Base-by-base conservation (phyloP, 768 basidiomycete species). In the Trametes elegans region DNA sequence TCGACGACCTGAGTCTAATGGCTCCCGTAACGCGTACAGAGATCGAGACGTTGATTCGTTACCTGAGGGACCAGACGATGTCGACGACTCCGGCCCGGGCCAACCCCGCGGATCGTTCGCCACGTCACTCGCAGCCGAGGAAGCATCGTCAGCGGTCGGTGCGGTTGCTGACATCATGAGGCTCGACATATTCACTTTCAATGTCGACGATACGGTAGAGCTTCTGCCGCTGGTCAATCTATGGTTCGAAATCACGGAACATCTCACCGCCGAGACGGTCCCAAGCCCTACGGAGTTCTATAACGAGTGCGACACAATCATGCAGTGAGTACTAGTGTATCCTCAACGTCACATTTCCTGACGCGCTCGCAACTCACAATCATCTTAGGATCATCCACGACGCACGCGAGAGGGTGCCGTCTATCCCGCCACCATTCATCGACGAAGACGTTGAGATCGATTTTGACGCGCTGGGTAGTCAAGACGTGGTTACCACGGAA, bases 191-290 rank as follows among this genome's bases (percentile, higher is more conserved):
- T 55, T 55, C 39, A 29, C 29, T 1, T 28, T 47, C 8, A 31
- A 19, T 3, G n/a, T 14, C 3, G 46, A 48, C 31, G 31, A 47
- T 9, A 21, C 45, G 2, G 38, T 24, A 3, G 36, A 42, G 24
- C 7, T 42, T 18, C 1, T 48, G 16, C 53, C 46, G 0, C 29
- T 55, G 24, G 40, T 55, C 4, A 40, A 55, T 18, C 10, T 55
- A 23, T 55, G 53, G 53, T 49, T 48, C 29, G 53, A 55, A 7
- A 29, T 55, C 32, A 35, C 29, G 0, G 53, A 55, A 0, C 53
- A 55, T 19, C 39, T 55, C 46, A 26, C 53, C 3, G 38, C 46
- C 3, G 47, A 49, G 3, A 42, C 29, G 2, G 49, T 55, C 2
- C 53, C 39, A 0, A 35, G n/a, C 31, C 53, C 46, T 5, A 8